phyloP scores from a whole-genome alignment of 805 yeast species.

The Wickerhamiella australiensis region DNA sequence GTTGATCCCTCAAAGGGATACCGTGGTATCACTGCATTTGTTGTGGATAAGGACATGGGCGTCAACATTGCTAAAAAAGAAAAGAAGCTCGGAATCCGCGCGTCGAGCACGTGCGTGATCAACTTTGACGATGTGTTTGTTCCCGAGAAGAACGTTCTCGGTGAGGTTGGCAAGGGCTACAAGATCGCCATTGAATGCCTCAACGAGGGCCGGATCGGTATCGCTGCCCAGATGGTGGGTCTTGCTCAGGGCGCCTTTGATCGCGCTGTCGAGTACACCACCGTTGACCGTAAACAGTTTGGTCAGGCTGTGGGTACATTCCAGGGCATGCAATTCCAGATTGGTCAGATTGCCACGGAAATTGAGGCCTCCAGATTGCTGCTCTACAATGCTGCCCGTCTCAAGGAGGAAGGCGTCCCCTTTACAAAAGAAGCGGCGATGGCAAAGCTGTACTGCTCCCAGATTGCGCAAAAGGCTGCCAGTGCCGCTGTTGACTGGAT shows the following conservation, averaged over 20 bases:
- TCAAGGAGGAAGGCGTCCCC: constrained; percentile 33
- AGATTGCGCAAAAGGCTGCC: constrained; percentile 32
- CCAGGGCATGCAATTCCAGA: constrained; percentile 39
- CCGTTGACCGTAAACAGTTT: constrained; percentile 34
- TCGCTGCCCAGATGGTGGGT: constrained; percentile 37
- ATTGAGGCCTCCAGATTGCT: constrained; percentile 35
- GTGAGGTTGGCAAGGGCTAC: constrained; percentile 36
- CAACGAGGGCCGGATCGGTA: constrained; percentile 37
- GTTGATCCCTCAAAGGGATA: constrained; percentile 33
- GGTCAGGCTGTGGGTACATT: constrained; percentile 34
- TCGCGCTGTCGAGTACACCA: constrained; percentile 31
- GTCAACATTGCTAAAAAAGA: constrained; percentile 35
- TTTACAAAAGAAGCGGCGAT: constrained; percentile 36
- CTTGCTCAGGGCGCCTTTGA: constrained; percentile 35
- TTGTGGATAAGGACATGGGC: constrained; percentile 33
- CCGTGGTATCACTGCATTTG: constrained; percentile 35
- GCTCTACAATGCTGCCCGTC: constrained; percentile 36
- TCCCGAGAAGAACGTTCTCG: constrained; percentile 33
- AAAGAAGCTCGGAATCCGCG: constrained; percentile 34
- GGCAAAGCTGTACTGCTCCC: constrained; percentile 35
- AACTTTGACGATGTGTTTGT: constrained; percentile 33
- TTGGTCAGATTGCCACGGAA: constrained; percentile 35
- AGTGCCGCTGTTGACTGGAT: constrained; percentile 36
- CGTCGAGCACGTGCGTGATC: constrained; percentile 34
- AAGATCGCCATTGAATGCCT: constrained; percentile 35